Percentiles rank a stretch among this genome's conserved stretches.
Evolutionary conservation across 2,329 filamentous ascomycete genomes (phyloP).

Genomic region (Colletotrichum lentis): DNA sequence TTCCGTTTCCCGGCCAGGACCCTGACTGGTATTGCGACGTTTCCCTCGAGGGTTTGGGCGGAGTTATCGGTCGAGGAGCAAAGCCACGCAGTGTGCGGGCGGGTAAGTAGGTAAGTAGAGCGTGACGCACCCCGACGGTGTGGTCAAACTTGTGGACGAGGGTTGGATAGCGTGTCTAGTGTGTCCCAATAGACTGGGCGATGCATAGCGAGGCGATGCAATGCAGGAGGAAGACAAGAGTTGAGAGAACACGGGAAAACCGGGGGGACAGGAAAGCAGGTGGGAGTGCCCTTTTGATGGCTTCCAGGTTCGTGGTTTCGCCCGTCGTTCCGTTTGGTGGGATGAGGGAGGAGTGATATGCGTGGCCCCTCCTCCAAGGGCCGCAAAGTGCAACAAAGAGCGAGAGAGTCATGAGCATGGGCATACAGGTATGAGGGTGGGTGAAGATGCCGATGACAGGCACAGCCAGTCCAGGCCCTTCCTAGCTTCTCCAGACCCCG

Average conservation of each 20-base stretch:
- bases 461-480: constrained; percentile 31
- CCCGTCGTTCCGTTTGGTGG: constrained; percentile 29
- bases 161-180: background rate
- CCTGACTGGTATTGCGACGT: background rate
- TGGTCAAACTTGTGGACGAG: background rate
- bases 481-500: constrained; percentile 15
- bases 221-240: constrained; percentile 12
- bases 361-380: background rate
- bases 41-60: background rate
- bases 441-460: constrained; percentile 28
- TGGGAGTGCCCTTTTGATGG: constrained; percentile 33
- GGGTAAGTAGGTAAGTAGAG: background rate
- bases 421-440: constrained; percentile 31
- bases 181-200: background rate
- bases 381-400: constrained; percentile 4
- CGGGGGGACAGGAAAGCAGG: constrained; percentile 6
- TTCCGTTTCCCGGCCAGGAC: background rate
- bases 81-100: background rate
- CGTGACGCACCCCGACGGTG: constrained; percentile 2
- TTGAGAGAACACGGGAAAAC: constrained; percentile 5
- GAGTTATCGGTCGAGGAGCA: background rate
- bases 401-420: constrained; percentile 29
- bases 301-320: constrained; percentile 16
- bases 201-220: constrained; percentile 12
- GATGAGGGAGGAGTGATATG: constrained; percentile 18